Evolutionary conservation across 495 filamentous ascomycete genomes (phyloP).

Genomic region (Aspergillus sclerotiicarbonarius): DNA sequence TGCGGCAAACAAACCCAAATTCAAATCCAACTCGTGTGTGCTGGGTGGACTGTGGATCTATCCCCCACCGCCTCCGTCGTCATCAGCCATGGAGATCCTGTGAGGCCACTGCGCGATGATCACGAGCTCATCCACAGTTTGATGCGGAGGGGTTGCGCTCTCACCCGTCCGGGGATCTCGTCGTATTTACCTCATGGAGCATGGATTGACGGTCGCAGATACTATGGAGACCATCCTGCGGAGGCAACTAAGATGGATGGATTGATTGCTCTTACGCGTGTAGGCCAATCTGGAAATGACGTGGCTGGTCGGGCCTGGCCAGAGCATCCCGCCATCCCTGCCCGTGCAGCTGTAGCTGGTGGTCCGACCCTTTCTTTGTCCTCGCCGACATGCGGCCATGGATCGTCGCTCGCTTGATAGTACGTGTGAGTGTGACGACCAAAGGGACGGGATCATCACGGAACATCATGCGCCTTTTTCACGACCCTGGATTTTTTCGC

Average conservation of each 20-base stretch:
- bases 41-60: not conserved
- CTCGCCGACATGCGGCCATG: not conserved
- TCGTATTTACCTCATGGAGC: constrained; percentile 15
- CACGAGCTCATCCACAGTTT: not conserved
- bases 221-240: not conserved
- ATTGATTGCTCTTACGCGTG: not conserved
- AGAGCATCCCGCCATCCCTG: not conserved
- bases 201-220: constrained; percentile 11
- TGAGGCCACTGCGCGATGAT: not conserved
- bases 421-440: not conserved
- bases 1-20: not conserved
- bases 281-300: not conserved
- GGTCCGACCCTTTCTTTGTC: not conserved
- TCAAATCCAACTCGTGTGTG: not conserved
- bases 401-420: not conserved
- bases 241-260: not conserved
- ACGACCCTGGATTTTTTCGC: not conserved
- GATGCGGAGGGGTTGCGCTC: not conserved
- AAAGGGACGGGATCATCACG: not conserved
- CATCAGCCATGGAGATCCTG: not conserved
- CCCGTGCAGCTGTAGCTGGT: not conserved
- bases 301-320: not conserved
- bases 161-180: constrained; percentile 6
- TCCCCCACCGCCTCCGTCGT: not conserved
- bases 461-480: not conserved